A percentile compares a stretch with the other conserved stretches of the same genome.
These are phyloP conservation scores for Nakazawaea holstii DNA, from an alignment of 805 yeast genomes.

Conservation along the genomic window DNA sequence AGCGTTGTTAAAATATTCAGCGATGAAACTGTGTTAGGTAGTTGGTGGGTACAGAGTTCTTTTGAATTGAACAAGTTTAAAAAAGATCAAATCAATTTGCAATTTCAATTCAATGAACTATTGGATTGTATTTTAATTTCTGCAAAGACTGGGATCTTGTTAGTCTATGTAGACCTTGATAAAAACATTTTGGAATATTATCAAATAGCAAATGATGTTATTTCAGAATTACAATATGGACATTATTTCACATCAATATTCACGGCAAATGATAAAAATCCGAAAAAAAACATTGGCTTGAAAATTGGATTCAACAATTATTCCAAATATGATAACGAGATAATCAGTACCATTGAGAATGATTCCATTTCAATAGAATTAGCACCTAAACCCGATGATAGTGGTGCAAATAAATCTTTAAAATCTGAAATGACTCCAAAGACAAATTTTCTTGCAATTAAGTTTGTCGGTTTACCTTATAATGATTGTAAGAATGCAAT, in stretches of 20 bases:
- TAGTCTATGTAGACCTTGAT: constrained; percentile 18
- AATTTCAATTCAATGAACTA: constrained; percentile 12
- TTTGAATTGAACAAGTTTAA: constrained; percentile 9
- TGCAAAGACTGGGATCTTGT: constrained; percentile 18
- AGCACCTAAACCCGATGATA: not conserved
- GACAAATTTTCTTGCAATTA: constrained; percentile 13
- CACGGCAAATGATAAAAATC: constrained; percentile 20
- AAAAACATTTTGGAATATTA: constrained; percentile 16
- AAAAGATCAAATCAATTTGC: not conserved
- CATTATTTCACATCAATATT: constrained; percentile 16
- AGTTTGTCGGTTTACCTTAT: constrained; percentile 15
- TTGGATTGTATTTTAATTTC: constrained; percentile 21
- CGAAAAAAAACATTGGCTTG: constrained; percentile 27
- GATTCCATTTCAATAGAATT: not conserved
- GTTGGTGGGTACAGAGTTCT: constrained; percentile 28
- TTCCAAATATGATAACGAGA: not conserved
- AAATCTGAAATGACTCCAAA: not conserved
- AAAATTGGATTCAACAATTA: constrained; percentile 11
- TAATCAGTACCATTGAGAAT: constrained; percentile 2
- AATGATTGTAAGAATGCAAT: constrained; percentile 14
- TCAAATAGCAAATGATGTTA: constrained; percentile 15
- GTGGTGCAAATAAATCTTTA: too few relatives aligned
- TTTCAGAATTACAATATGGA: constrained; percentile 25
- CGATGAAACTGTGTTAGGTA: constrained; percentile 21
- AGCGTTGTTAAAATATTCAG: constrained; percentile 13